phyloP scores from a whole-genome alignment of 208 protist genomes.

The Novymonas esmeraldas region DNA sequence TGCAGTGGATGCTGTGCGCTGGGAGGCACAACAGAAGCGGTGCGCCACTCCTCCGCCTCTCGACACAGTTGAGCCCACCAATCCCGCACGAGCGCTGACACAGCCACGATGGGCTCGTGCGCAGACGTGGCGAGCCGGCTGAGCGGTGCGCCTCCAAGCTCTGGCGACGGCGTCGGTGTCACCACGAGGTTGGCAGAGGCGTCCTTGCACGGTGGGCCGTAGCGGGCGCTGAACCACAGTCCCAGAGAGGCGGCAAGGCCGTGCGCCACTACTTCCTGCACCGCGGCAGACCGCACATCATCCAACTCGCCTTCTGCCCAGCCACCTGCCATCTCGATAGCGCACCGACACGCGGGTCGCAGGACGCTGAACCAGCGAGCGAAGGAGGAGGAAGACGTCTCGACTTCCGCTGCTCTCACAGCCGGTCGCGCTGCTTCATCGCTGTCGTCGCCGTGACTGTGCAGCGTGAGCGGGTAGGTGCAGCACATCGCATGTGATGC shows the following conservation, averaged over 20 bases:
- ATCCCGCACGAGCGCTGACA: slow-evolving; percentile 9
- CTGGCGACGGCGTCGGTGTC: not conserved
- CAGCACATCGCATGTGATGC: not conserved
- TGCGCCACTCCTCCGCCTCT: not conserved
- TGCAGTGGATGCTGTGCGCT: not conserved
- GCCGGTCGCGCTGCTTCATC: not conserved
- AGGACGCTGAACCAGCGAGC: slow-evolving; percentile 20
- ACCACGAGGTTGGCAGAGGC: not conserved
- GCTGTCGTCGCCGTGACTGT: not conserved
- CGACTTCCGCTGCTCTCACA: not conserved
- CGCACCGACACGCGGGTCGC: slow-evolving; percentile 10
- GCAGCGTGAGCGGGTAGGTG: slow-evolving; percentile 5
- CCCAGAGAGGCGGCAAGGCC: slow-evolving; percentile 25
- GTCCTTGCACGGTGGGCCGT: not conserved
- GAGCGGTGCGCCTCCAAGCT: not conserved
- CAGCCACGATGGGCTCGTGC: not conserved
- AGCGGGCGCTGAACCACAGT: slow-evolving; percentile 12
- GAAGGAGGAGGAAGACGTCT: not conserved
- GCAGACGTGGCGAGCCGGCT: not conserved
- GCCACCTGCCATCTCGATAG: not conserved
- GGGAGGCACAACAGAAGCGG: too few relatives aligned
- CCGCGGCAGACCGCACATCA: not conserved
- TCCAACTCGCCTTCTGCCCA: not conserved
- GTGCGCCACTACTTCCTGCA: slow-evolving; percentile 22
- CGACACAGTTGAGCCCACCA: slow-evolving; percentile 16